phyloP scores from a whole-genome alignment of 2,329 filamentous ascomycete genomes.

The Fusarium tricinctum region DNA sequence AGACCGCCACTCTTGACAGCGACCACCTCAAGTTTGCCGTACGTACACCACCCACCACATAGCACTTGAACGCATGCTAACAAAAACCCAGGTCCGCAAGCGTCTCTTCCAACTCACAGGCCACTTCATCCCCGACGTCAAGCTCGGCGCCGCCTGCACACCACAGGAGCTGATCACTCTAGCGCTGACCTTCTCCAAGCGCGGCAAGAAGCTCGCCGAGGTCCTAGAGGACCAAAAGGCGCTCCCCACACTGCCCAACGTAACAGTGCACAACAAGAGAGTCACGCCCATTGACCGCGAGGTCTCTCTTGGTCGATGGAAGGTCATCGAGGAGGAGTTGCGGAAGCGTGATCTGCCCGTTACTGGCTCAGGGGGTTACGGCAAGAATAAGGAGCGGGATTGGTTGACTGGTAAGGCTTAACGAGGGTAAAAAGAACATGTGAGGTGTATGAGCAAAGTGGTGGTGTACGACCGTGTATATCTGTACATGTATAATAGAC shows the following conservation, averaged over 20 bases:
- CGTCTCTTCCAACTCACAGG: slow-evolving; percentile 86
- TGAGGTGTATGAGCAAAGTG: slow-evolving; percentile 28
- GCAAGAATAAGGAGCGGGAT: slow-evolving; percentile 60
- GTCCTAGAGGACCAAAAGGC: slow-evolving; percentile 64
- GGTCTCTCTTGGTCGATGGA: slow-evolving; percentile 79
- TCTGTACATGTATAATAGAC: slow-evolving; percentile 53
- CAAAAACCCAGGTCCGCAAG: slow-evolving; percentile 77
- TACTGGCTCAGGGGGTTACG: slow-evolving; percentile 59
- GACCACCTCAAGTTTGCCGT: slow-evolving; percentile 81
- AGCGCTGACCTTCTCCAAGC: slow-evolving; percentile 67
- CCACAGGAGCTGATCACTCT: slow-evolving; percentile 68
- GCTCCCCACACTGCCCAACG: slow-evolving; percentile 73
- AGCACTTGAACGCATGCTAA: slow-evolving; percentile 18
- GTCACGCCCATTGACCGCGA: slow-evolving; percentile 81
- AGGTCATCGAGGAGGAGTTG: slow-evolving; percentile 81
- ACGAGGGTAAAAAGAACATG: slow-evolving; percentile 14
- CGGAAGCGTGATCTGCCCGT: slow-evolving; percentile 72
- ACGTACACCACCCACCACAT: slow-evolving; percentile 55
- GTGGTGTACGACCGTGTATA: slow-evolving; percentile 50
- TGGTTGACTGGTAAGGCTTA: slow-evolving; percentile 59
- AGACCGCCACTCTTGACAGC: slow-evolving; percentile 64
- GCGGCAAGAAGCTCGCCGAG: slow-evolving; percentile 73
- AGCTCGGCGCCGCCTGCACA: slow-evolving; percentile 69
- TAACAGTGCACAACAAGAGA: slow-evolving; percentile 74
- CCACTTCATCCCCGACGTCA: slow-evolving; percentile 78